Percentiles rank a stretch among this genome's conserved stretches.
phyloP scores from a whole-genome alignment of 139 green algal genomes.

The Tetraselmis chui region DNA sequence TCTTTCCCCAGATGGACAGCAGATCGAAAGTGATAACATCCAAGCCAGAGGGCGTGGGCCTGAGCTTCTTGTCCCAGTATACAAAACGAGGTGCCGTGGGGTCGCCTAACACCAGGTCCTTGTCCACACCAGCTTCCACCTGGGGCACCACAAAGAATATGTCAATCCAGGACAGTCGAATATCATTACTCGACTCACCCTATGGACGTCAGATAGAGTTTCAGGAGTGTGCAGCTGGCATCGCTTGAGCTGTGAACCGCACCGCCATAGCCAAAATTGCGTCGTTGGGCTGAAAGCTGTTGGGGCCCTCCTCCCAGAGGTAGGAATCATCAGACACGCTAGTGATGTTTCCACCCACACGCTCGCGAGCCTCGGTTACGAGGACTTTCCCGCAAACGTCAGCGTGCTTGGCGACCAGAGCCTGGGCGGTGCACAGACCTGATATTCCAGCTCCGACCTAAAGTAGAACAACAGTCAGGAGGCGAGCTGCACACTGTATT shows the following conservation, averaged over 20 bases:
- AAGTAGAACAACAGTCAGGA: constrained; percentile 25
- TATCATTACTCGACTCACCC: too few species aligned
- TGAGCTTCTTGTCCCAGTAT: constrained; percentile 85
- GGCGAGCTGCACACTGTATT: too few species aligned
- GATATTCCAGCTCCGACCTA: constrained; percentile 39
- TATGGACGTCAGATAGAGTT: too few species aligned
- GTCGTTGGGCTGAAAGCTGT: constrained; percentile 96
- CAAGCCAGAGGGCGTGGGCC: constrained; percentile 70
- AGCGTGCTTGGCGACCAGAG: constrained; percentile 17
- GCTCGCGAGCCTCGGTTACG: constrained; percentile 88
- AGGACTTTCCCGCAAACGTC: constrained; percentile 51
- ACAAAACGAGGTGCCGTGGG: constrained; percentile 90
- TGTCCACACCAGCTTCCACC: constrained; percentile 72
- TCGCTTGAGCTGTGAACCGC: too few species aligned
- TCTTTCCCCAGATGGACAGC: constrained; percentile 84
- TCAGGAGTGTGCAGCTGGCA: neutral
- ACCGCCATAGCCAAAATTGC: constrained; percentile 87
- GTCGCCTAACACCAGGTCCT: constrained; percentile 90
- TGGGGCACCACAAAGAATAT: constrained; percentile 34
- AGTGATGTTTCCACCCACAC: constrained; percentile 98
- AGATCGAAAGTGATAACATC: constrained; percentile 90
- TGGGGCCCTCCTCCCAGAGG: constrained; percentile 97
- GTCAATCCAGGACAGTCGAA: too few species aligned
- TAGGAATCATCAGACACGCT: constrained; percentile 68
- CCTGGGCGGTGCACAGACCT: constrained; percentile 38